Base-by-base conservation (phyloP, 768 basidiomycete species). In the Suillus cothurnatus region DNA sequence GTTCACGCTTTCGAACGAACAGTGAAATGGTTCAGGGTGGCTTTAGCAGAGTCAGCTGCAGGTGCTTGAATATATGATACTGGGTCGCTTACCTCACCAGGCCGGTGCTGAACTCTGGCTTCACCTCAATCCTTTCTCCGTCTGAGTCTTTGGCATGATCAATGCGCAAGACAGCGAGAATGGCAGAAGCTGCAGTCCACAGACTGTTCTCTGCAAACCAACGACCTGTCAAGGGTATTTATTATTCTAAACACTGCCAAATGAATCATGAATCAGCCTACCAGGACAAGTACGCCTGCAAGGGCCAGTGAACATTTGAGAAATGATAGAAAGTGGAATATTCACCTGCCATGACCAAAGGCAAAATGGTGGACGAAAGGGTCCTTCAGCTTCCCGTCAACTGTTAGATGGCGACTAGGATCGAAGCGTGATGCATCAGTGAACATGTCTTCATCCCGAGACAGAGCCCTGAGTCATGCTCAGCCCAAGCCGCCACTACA, bases 101-200 rank as follows among this genome's bases (percentile, higher is more conserved):
- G 3, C 60, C 60, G 12, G 60, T n/a, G 17, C 43, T 61, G 47
- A 47, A 61, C 26, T 47, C 28, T 19, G 15, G 38, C 19, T 47
- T 61, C 21, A 61, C 41, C 39, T 45, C 43, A 34, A 61, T 47
- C 34, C 14, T 47, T 6, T 61, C 28, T 38, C 58, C 58, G 14
- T 60, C 17, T 0, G n/a, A 36, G 11, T 60, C 58, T 60, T 23
- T 60, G 31, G 58, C 58, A 38, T 60, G 36, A 36, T 32, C 17
- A 21, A 61, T 31, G 60, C 60, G 43, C 12, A 61, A 34, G 47
- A 61, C 43, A 19, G 60, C 38, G 26, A 61, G 60, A n/a, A 61
- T 45, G 47, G 43, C n/a, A 21, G n/a, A 7, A 26, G 39, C 9
- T 7, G 41, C 60, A 8, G 41, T 47, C 60, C 43, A 47, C 28